These are phyloP conservation scores for Umbelopsis sp. DNA, from an alignment of 371 early-diverging fungal genomes.

Conservation along the genomic window DNA sequence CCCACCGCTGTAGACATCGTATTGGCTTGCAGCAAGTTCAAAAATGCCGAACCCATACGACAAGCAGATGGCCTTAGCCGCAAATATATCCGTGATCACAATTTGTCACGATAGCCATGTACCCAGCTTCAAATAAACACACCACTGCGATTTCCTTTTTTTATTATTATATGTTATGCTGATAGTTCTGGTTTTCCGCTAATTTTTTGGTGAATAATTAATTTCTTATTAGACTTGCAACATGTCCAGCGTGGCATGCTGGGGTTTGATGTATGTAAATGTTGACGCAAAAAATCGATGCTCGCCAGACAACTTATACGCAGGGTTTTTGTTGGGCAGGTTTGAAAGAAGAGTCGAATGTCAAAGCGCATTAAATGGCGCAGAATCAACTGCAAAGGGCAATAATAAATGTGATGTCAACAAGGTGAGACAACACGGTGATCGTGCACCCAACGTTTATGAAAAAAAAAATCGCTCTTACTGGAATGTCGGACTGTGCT, in stretches of 20 bases:
- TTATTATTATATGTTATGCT: not conserved
- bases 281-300: not conserved
- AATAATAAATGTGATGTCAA: not conserved
- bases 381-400: constrained; percentile 21
- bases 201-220: not conserved
- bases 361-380: constrained; percentile 30
- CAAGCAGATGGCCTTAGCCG: constrained; percentile 75
- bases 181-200: not conserved
- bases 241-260: not conserved
- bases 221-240: not conserved
- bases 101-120: not conserved
- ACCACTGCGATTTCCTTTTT: not conserved
- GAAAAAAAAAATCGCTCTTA: constrained; percentile 6
- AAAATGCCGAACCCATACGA: constrained; percentile 91
- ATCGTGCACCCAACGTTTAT: too few species aligned
- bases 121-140: too few species aligned
- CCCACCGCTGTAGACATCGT: constrained; percentile 71
- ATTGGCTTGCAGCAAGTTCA: constrained; percentile 61
- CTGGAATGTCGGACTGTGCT: constrained; percentile 29
- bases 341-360: constrained; percentile 32
- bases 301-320: constrained; percentile 22
- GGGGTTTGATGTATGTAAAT: not conserved
- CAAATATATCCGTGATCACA: constrained; percentile 41
- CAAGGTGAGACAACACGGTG: too few species aligned
- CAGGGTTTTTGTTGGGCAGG: constrained; percentile 29